phyloP scores from a whole-genome alignment of 116 monocot genomes.

The Posidonia oceanica region DNA sequence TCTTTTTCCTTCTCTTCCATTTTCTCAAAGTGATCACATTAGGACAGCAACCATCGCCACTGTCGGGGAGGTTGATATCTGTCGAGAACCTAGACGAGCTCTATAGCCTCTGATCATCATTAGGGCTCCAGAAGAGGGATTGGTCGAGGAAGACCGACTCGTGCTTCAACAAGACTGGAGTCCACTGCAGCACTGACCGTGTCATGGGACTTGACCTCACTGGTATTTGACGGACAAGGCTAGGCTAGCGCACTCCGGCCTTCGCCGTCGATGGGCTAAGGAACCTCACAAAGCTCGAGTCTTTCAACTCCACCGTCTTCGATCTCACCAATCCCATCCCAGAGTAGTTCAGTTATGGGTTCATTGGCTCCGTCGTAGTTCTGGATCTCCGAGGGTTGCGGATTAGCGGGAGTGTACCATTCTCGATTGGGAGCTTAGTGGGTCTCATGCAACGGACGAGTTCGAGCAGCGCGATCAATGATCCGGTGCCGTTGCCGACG shows the following conservation, averaged over 20 bases:
- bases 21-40: too few species aligned
- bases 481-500: too few species aligned
- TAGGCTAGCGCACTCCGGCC: slow-evolving; percentile 27
- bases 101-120: slow-evolving; percentile 45
- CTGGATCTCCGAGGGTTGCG: slow-evolving; percentile 39
- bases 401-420: slow-evolving; percentile 39
- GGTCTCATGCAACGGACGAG: not conserved
- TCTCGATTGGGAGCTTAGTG: slow-evolving; percentile 19
- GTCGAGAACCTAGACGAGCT: too few species aligned
- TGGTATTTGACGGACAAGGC: slow-evolving; percentile 36
- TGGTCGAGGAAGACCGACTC: too few species aligned
- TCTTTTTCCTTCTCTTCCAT: too few species aligned
- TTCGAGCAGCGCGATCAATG: too few species aligned
- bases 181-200: slow-evolving; percentile 40
- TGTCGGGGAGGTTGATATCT: too few species aligned
- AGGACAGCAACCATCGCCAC: too few species aligned
- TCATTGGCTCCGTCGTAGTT: slow-evolving; percentile 16
- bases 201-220: slow-evolving; percentile 17
- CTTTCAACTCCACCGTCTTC: slow-evolving; percentile 60
- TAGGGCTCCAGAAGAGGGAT: slow-evolving; percentile 9
- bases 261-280: slow-evolving; percentile 72
- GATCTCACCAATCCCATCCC: slow-evolving; percentile 66
- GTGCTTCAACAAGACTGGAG: slow-evolving; percentile 18
- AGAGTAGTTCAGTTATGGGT: slow-evolving; percentile 38
- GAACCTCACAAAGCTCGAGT: slow-evolving; percentile 46